Percentiles rank a stretch among this genome's conserved stretches.
These are phyloP conservation scores for Ogataea henricii DNA, from an alignment of 805 yeast species.

Conservation along the genomic window DNA sequence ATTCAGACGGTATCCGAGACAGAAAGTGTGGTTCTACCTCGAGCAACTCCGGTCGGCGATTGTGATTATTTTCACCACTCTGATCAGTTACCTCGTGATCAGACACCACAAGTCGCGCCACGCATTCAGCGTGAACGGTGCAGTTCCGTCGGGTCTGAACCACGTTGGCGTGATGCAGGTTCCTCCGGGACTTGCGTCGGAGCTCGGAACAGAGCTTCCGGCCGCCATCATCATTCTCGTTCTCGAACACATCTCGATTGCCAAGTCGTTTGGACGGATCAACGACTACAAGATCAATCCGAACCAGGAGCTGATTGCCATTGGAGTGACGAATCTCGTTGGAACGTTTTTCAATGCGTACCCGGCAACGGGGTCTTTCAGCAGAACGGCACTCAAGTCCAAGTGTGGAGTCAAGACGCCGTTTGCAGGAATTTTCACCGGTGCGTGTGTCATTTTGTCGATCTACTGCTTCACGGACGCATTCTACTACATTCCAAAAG, in stretches of 20 bases:
- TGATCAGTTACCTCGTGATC: conserved; percentile 77
- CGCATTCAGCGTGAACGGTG: conserved; percentile 66
- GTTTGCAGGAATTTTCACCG: conserved; percentile 87
- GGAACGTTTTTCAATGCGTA: conserved; percentile 93
- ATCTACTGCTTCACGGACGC: conserved; percentile 80
- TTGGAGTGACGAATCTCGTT: conserved; percentile 85
- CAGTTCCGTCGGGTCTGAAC: conserved; percentile 79
- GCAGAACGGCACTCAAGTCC: conserved; percentile 90
- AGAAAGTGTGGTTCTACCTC: conserved; percentile 63
- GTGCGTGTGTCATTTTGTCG: conserved; percentile 84
- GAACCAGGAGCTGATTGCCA: conserved; percentile 91
- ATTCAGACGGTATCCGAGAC: conserved; percentile 65
- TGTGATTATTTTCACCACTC: conserved; percentile 78
- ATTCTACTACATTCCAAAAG: conserved; percentile 88
- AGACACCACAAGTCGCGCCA: conserved; percentile 41
- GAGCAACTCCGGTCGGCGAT: conserved; percentile 81
- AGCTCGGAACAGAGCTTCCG: conserved; percentile 77
- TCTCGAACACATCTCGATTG: conserved; percentile 89
- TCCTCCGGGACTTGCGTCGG: conserved; percentile 58
- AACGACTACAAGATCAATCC: conserved; percentile 90
- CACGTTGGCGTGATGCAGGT: conserved; percentile 73
- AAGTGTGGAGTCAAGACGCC: conserved; percentile 97
- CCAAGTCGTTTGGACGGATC: conserved; percentile 90
- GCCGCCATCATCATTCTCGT: conserved; percentile 81
- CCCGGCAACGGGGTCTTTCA: conserved; percentile 95